These are phyloP conservation scores for Allium sativum DNA, from an alignment of 106 monocot genomes.

Conservation along the genomic window DNA sequence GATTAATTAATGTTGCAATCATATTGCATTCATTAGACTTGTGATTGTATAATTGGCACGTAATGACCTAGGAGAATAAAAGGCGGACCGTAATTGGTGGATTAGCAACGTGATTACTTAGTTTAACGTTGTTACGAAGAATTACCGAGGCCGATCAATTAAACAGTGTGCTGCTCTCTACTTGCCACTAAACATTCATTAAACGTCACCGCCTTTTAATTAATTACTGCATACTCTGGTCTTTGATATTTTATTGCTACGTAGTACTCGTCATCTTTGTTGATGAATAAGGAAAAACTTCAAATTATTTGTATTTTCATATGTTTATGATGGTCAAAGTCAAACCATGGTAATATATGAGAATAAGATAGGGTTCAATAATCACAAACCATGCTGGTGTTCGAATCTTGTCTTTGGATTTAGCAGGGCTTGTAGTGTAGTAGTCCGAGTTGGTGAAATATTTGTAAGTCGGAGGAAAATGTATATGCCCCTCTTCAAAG, in stretches of 20 bases:
- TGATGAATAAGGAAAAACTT: not conserved
- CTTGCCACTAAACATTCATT: too few species aligned
- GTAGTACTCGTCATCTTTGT: too few species aligned
- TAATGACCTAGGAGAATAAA: not conserved
- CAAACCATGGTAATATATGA: not conserved
- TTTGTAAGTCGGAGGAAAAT: slow-evolving; percentile 85
- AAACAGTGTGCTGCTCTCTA: too few species aligned
- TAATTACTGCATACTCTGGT: not conserved
- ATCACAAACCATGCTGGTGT: slow-evolving; percentile 68
- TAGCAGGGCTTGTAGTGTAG: slow-evolving; percentile 30
- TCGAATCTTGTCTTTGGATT: slow-evolving; percentile 42
- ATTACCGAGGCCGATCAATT: too few species aligned
- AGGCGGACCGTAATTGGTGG: too few species aligned
- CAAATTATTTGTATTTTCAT: not conserved
- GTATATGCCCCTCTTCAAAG: slow-evolving; percentile 78
- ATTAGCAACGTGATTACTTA: too few species aligned
- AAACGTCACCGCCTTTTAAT: not conserved
- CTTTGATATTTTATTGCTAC: not conserved
- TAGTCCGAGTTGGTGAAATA: slow-evolving; percentile 51
- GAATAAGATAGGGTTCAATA: not conserved
- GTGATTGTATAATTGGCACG: too few species aligned
- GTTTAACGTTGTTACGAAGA: too few species aligned
- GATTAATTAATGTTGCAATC: too few species aligned
- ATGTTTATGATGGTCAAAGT: not conserved
- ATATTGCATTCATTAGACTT: too few species aligned